Conservation (phyloP, 1,139 yeast genomes). For the Tardiomyces digboiensis region DNA sequence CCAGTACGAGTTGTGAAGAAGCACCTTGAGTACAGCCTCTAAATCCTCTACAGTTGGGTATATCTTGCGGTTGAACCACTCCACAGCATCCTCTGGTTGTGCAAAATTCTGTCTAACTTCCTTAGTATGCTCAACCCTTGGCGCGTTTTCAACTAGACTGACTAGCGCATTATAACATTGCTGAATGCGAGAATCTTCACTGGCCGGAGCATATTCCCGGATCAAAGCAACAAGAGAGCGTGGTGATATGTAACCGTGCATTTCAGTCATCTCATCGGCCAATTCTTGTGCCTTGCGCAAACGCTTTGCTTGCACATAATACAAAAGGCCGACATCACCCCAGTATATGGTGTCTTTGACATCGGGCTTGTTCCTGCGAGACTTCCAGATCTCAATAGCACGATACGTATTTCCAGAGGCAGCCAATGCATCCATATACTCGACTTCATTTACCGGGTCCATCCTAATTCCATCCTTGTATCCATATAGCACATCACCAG, state of each 20-base stretch:
- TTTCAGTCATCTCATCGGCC: conserved; percentile 11
- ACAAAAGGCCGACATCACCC: conserved; percentile 19
- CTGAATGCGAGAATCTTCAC: conserved; percentile 9
- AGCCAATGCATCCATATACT: conserved; percentile 18
- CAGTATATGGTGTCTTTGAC: conserved; percentile 17
- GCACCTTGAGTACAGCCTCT: conserved; percentile 7
- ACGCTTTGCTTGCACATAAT: conserved; percentile 14
- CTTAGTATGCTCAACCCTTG: background rate
- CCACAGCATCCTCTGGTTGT: conserved; percentile 9
- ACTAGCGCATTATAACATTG: conserved; percentile 15
- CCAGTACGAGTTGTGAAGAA: conserved; percentile 12
- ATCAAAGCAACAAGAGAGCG: conserved; percentile 16
- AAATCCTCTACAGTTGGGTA: conserved; percentile 9
- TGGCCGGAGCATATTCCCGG: conserved; percentile 11
- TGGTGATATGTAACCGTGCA: conserved; percentile 16
- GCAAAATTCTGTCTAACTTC: background rate
- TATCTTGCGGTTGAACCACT: conserved; percentile 10
- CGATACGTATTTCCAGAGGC: conserved; percentile 9
- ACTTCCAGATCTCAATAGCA: conserved; percentile 20
- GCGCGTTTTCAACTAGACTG: conserved; percentile 3
- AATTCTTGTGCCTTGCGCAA: conserved; percentile 15
- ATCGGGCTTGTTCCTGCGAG: conserved; percentile 15
- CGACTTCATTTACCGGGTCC: conserved; percentile 23
- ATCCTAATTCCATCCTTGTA: conserved; percentile 16
- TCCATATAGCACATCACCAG: conserved; percentile 20